Evolutionary conservation across 2,329 filamentous ascomycete species (phyloP).

Genomic region (Geosmithia flava): DNA sequence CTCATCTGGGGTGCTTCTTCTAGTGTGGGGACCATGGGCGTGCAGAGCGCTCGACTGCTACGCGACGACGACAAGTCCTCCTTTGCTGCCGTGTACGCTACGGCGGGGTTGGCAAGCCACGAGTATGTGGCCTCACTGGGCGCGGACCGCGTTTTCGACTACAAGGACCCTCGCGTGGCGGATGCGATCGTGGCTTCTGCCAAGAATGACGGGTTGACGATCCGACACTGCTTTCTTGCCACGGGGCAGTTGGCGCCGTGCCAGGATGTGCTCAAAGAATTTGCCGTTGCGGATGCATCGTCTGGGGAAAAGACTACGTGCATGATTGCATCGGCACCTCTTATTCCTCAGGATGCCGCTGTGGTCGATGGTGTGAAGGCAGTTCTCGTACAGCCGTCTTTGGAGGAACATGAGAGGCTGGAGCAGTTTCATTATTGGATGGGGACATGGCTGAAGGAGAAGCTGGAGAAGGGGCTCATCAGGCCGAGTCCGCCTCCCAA

Average conservation of each 20-base stretch:
- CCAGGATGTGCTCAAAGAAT: slow-evolving; percentile 22
- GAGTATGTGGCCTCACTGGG: slow-evolving; percentile 20
- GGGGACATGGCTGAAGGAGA: slow-evolving; percentile 21
- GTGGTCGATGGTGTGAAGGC: slow-evolving; percentile 18
- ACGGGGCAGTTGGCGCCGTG: slow-evolving; percentile 20
- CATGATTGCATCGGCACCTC: slow-evolving; percentile 24
- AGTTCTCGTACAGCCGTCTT: slow-evolving; percentile 23
- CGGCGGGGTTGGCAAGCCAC: slow-evolving; percentile 19
- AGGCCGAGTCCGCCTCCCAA: slow-evolving; percentile 23
- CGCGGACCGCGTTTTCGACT: slow-evolving; percentile 27
- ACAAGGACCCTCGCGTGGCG: slow-evolving; percentile 17
- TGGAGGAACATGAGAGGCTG: slow-evolving; percentile 17
- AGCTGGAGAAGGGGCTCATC: slow-evolving; percentile 16
- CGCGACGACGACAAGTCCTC: slow-evolving; percentile 13
- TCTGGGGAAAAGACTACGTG: slow-evolving; percentile 3
- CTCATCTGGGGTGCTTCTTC: slow-evolving; percentile 32
- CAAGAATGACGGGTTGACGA: slow-evolving; percentile 18
- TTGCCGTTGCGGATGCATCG: slow-evolving; percentile 6
- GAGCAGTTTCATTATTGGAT: slow-evolving; percentile 26
- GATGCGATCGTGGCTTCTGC: slow-evolving; percentile 21
- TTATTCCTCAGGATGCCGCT: slow-evolving; percentile 15
- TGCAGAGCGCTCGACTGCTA: slow-evolving; percentile 23
- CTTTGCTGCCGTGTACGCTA: slow-evolving; percentile 27
- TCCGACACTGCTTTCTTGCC: slow-evolving; percentile 28
- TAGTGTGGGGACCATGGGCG: slow-evolving; percentile 30